phyloP scores from a whole-genome alignment of 1,139 yeast genomes.

The Saccharomyces uvarum region DNA sequence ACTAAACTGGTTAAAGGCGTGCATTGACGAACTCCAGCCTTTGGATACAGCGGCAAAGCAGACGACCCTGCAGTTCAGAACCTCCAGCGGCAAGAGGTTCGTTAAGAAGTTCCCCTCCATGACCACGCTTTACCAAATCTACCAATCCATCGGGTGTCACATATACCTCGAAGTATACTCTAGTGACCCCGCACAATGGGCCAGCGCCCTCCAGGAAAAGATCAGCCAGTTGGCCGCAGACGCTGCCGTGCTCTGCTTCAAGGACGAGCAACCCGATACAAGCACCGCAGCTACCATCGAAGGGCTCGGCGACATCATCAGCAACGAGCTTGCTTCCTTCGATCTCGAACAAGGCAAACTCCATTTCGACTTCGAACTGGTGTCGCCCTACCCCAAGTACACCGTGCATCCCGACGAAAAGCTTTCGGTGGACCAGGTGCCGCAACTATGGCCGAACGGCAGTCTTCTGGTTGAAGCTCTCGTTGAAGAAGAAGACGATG shows the following conservation, averaged over 20 bases:
- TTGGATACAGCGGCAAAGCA: slow-evolving; percentile 12
- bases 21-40: slow-evolving; percentile 11
- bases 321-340: slow-evolving; percentile 17
- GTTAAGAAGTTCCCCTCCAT: slow-evolving; percentile 46
- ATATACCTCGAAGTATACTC: slow-evolving; percentile 19
- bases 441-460: slow-evolving; percentile 55
- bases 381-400: slow-evolving; percentile 52
- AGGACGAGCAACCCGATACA: slow-evolving; percentile 5
- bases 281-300: background rate
- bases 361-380: slow-evolving; percentile 41
- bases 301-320: slow-evolving; percentile 1
- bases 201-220: slow-evolving; percentile 9
- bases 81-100: slow-evolving; percentile 54
- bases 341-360: slow-evolving; percentile 33
- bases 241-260: slow-evolving; percentile 19
- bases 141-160: slow-evolving; percentile 51
- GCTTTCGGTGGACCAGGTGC: slow-evolving; percentile 34
- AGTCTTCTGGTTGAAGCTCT: slow-evolving; percentile 45
- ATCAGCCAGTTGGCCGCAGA: slow-evolving; percentile 13
- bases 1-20: slow-evolving; percentile 21
- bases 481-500: slow-evolving; percentile 33
- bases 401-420: slow-evolving; percentile 33
- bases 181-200: slow-evolving; percentile 14
- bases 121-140: slow-evolving; percentile 52
- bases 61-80: slow-evolving; percentile 39